These are phyloP conservation scores for Fusarium abutilonis DNA, from an alignment of 2,329 filamentous ascomycete genomes.

Conservation along the genomic window DNA sequence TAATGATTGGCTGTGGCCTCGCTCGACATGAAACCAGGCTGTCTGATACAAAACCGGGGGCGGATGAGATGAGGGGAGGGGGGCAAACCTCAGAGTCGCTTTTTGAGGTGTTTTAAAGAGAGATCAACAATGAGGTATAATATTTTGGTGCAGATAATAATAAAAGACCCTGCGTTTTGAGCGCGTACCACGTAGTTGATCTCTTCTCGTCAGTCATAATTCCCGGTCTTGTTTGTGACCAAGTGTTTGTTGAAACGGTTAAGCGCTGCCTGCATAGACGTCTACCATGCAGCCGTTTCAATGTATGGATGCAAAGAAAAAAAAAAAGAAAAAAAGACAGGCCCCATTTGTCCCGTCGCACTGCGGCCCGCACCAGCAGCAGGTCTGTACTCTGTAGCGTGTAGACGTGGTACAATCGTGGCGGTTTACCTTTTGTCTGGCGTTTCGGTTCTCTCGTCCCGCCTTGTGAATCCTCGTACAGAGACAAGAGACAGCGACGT, in stretches of 20 bases:
- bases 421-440: conserved; percentile 14
- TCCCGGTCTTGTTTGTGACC: not conserved
- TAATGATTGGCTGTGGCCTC: conserved; percentile 24
- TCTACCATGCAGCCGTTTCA: conserved; percentile 6
- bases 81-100: not conserved
- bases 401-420: conserved; percentile 16
- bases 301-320: not conserved
- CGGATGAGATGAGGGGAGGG: not conserved
- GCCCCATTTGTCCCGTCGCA: conserved; percentile 1
- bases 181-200: conserved; percentile 23
- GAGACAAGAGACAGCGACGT: not conserved
- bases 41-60: conserved; percentile 35
- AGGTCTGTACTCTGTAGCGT: not conserved
- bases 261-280: conserved; percentile 14
- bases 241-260: not conserved
- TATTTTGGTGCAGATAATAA: no score
- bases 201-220: conserved; percentile 13
- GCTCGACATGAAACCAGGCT: conserved; percentile 33
- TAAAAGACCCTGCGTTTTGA: conserved; percentile 26
- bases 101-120: not conserved
- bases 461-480: conserved; percentile 21
- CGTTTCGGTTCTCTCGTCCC: conserved; percentile 25
- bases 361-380: conserved; percentile 21
- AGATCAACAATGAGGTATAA: conserved; percentile 8
- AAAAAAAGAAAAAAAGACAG: not conserved